Conservation (phyloP, 768 basidiomycete species). For the Hygrophoropsis aurantiaca region DNA sequence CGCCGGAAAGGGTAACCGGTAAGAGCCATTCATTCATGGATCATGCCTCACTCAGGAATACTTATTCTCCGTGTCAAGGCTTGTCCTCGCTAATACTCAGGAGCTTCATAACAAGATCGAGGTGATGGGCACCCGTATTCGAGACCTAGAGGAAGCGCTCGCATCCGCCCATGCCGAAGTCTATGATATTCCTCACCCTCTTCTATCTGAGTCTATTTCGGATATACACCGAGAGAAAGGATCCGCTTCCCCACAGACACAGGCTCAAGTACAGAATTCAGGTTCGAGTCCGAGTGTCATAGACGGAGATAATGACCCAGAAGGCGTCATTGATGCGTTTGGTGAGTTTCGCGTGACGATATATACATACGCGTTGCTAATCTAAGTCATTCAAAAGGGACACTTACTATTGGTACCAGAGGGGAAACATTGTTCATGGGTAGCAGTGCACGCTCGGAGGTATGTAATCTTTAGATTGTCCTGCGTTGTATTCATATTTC, state of each 20-base stretch:
- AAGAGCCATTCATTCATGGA: conserved; percentile 3
- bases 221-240: conserved; percentile 29
- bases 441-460: conserved; percentile 68
- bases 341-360: conserved; percentile 28
- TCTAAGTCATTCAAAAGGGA: conserved; percentile 38
- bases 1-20: conserved; percentile 62
- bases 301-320: conserved; percentile 34
- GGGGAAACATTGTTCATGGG: conserved; percentile 62
- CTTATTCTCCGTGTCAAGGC: conserved; percentile 25
- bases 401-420: conserved; percentile 53
- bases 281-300: background rate
- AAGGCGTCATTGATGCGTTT: conserved; percentile 48
- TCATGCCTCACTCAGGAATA: background rate
- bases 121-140: conserved; percentile 50
- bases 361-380: background rate
- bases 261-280: background rate
- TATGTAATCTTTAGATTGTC: conserved; percentile 25
- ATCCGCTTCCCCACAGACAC: conserved; percentile 10
- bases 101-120: conserved; percentile 71
- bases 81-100: conserved; percentile 67
- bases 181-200: conserved; percentile 50
- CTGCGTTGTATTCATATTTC: background rate
- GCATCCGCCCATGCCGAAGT: conserved; percentile 46
- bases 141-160: conserved; percentile 61
- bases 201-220: conserved; percentile 31